Evolutionary conservation across 345 rosid species (phyloP), one percentile per base, ranked within the genome.

Genomic region (Boechera retrofracta): DNA sequence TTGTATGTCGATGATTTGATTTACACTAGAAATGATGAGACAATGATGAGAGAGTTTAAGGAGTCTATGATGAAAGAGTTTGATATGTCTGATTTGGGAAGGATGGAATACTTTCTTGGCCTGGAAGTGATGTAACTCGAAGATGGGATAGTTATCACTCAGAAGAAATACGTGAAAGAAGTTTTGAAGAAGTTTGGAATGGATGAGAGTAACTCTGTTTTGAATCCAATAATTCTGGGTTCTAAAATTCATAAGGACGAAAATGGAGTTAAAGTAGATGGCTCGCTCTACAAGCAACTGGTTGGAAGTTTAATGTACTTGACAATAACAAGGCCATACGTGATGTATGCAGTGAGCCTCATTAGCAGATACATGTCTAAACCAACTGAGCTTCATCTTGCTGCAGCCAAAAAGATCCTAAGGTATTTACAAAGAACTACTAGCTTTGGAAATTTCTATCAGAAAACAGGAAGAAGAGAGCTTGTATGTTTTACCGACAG

Each of bases 1-100:
- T 0, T 69, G 0, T 68, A 76, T 51, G 69, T 76, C 1, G 64
- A 76, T 69, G 75, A 76, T 28, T n/a, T 71, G 9, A 32, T 71
- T 1, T 64, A 45, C 13, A 77, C 45, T 9, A 12, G 59, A 0
- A 77, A 64, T 31, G 38, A 63, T 32, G 63, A 61, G 2, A 4
- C 2, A 7, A 63, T 77, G 71, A 33, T 71, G 45, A 71, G 0
- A 1, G 49, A 71, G 5, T 77, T 77, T 18, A 41, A 42, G 11
- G 44, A 70, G 2, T 54, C 64, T 0, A 47, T 47, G 26, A 62
- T 32, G 28, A 38, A 16, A 13, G 44, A 60, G 16, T 73, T 66
- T 32, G 49, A 62, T 9, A 38, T 61, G 54, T 16, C 54, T 3
- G 53, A 64, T 7, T 0, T 41, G 68, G 68, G 68, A 3, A 7